Base-by-base conservation (phyloP, 495 filamentous ascomycete species). In the Daldinia childiae region DNA sequence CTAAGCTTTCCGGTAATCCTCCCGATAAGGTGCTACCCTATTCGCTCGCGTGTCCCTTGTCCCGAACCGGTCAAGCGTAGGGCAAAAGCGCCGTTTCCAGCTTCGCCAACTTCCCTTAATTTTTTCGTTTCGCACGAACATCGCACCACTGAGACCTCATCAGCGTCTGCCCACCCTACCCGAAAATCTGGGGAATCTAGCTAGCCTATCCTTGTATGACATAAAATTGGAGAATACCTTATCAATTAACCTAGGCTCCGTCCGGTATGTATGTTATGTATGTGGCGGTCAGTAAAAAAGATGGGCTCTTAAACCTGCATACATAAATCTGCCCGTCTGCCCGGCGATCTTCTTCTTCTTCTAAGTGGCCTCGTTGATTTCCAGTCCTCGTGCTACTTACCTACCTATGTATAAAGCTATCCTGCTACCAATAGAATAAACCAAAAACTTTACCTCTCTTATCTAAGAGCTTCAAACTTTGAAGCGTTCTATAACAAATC, bases 161-260 rank as follows among this genome's bases (percentile, higher is more conserved):
- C 57, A 68, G 30, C 24, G 32, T 73, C 70, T 73, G 61, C 64
- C 69, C 69, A 66, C 43, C 17, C 17, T 30, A 48, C 24, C 64
- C 69, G 64, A 12, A 58, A 72, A 65, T 66, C 69, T 58, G 64
- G 64, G 68, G 62, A 66, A 71, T 71, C 61, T 68, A 73, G 61
- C 63, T 38, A 41, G 32, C 38, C 8, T 0, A 21, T 2, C 39
- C 62, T 69, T 64, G 70, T 73, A 69, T 73, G 71, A 63, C 66
- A 69, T 66, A 74, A 70, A 74, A 56, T 26, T 63, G 65, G 66
- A 11, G 71, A 58, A 50, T 19, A 14, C 62, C 69, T 60, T 67
- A 72, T 55, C 64, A 36, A 24, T 64, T 64, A n/a, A n/a, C n/a
- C n/a, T n/a, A 41, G 43, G 12, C 38, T 39, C 30, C 19, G 17